phyloP scores from a whole-genome alignment of 2,329 filamentous ascomycete species.

The Sclerotinia minor region DNA sequence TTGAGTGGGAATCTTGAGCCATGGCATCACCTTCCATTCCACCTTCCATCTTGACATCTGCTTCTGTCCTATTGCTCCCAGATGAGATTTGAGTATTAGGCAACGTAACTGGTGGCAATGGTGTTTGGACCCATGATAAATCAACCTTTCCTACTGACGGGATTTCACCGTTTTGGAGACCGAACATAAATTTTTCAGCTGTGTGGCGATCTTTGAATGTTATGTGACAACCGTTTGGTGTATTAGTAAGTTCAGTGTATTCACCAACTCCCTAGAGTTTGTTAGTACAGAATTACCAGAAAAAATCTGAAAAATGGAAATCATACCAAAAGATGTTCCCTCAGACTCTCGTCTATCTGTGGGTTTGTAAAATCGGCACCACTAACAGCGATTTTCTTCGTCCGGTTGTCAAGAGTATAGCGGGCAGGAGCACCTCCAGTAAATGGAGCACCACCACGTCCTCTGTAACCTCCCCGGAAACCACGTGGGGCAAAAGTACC shows the following conservation, averaged over 20 bases:
- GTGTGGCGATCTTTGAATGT: conserved; percentile 68
- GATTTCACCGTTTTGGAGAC: conserved; percentile 57
- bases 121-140: conserved; percentile 58
- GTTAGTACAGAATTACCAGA: conserved; percentile 22
- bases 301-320: conserved; percentile 1
- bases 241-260: conserved; percentile 58
- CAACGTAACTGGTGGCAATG: conserved; percentile 36
- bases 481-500: conserved; percentile 42
- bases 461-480: conserved; percentile 48
- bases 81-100: conserved; percentile 20
- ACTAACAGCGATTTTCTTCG: conserved; percentile 64
- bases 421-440: conserved; percentile 42
- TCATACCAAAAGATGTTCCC: conserved; percentile 70
- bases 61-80: conserved; percentile 13
- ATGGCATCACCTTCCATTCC: conserved; percentile 42
- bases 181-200: conserved; percentile 68
- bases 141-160: conserved; percentile 66
- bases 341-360: conserved; percentile 66
- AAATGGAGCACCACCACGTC: conserved; percentile 47
- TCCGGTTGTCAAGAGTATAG: conserved; percentile 74
- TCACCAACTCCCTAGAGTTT: conserved; percentile 58
- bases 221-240: conserved; percentile 52
- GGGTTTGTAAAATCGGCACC: conserved; percentile 63
- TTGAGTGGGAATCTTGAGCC: conserved; percentile 30
- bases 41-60: conserved; percentile 27